phyloP scores from a whole-genome alignment of 2,329 filamentous ascomycete genomes.

The Ophiosphaerella narmari region DNA sequence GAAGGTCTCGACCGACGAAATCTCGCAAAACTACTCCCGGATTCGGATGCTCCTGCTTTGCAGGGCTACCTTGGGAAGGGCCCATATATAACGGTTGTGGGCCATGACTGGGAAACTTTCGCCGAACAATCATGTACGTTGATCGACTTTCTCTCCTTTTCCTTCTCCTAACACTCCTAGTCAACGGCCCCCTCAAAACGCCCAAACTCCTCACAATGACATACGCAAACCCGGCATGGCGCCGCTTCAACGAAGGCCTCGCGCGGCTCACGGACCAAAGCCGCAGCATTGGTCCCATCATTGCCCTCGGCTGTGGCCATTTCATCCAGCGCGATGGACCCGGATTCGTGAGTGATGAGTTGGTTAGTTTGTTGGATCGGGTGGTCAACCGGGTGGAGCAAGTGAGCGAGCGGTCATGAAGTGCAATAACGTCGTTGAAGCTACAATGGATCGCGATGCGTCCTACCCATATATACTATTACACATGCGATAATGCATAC shows the following conservation, averaged over 20 bases:
- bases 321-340: constrained; percentile 63
- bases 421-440: too few relatives aligned
- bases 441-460: too few relatives aligned
- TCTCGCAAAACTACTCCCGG: constrained; percentile 51
- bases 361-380: constrained; percentile 40
- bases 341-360: constrained; percentile 39
- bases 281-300: constrained; percentile 51
- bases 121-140: constrained; percentile 51
- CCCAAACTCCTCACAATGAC: constrained; percentile 50
- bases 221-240: constrained; percentile 61
- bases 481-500: background rate
- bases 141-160: background rate
- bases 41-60: constrained; percentile 50
- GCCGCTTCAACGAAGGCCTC: constrained; percentile 59
- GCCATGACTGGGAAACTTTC: constrained; percentile 60
- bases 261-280: constrained; percentile 49
- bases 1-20: constrained; percentile 58
- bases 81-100: constrained; percentile 57
- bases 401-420: constrained; percentile 26
- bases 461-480: constrained; percentile 1
- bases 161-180: constrained; percentile 6
- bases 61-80: constrained; percentile 40
- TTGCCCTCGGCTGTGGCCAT: constrained; percentile 57
- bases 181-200: constrained; percentile 31
- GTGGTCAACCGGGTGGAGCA: constrained; percentile 44